Percentiles rank a stretch among this genome's conserved stretches.
These are phyloP conservation scores for Leptomonas pyrrhocoris DNA, from an alignment of 208 protist species.

Conservation along the genomic window DNA sequence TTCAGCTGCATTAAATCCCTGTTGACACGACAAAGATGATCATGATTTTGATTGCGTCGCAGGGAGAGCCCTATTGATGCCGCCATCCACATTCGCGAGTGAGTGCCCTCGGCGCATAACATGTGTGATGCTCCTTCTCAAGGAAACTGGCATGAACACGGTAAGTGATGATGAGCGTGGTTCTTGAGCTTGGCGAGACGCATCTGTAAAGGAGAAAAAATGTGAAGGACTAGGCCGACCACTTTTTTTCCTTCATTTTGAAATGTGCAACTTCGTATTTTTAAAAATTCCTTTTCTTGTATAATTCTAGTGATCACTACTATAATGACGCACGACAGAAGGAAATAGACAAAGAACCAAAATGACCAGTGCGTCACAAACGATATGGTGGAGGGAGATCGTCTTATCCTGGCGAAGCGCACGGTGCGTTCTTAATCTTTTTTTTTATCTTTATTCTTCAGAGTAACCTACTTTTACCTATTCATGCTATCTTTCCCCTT, in stretches of 20 bases:
- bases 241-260: neutral
- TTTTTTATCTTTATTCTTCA: neutral
- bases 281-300: neutral
- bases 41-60: too few relatives aligned
- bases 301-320: conserved; percentile 12
- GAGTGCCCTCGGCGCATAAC: too few relatives aligned
- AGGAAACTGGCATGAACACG: too few relatives aligned
- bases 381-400: neutral
- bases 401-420: neutral
- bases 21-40: too few relatives aligned
- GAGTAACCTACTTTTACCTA: neutral
- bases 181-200: too few relatives aligned
- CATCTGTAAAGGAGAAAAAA: too few relatives aligned
- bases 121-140: too few relatives aligned
- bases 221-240: neutral
- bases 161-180: too few relatives aligned
- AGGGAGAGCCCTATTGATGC: too few relatives aligned
- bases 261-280: neutral
- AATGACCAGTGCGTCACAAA: neutral
- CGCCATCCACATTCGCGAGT: too few relatives aligned
- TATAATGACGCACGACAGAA: conserved; percentile 3
- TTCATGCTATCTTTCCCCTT: neutral
- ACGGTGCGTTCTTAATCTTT: neutral
- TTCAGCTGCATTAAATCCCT: too few relatives aligned
- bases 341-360: conserved; percentile 9